A percentile compares a stretch with the other conserved stretches of the same genome.
Conservation (phyloP, 108 stramenopile species). For the Skeletonema menzelii region DNA sequence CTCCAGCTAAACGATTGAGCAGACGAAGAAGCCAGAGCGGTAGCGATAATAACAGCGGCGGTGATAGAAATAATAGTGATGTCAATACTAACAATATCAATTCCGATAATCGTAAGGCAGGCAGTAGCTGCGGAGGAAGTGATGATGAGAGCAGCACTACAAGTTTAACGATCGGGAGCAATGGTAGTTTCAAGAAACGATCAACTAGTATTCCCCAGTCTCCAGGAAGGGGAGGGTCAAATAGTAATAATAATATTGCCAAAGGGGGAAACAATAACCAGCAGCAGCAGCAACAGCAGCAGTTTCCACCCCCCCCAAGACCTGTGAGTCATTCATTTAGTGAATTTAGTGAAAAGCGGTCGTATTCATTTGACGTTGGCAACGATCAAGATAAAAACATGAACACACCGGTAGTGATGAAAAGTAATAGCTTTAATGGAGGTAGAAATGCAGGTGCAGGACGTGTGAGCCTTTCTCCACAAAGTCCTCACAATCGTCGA, state of each 20-base stretch:
- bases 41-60: not conserved
- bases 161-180: not conserved
- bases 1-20: not conserved
- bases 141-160: not conserved
- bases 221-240: not conserved
- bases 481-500: not conserved
- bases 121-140: not conserved
- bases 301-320: not conserved
- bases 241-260: not conserved
- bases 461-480: not conserved
- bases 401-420: not conserved
- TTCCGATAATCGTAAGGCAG: not conserved
- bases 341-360: not conserved
- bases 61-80: not conserved
- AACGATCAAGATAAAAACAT: not conserved
- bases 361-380: not conserved
- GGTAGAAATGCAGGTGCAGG: not conserved
- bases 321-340: not conserved
- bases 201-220: not conserved
- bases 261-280: not conserved
- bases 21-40: not conserved
- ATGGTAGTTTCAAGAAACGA: not conserved
- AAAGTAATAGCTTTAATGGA: not conserved
- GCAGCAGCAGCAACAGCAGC: too few relatives aligned
- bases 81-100: not conserved